phyloP scores from a whole-genome alignment of 2,329 filamentous ascomycete genomes.

The Phialophora tarda region DNA sequence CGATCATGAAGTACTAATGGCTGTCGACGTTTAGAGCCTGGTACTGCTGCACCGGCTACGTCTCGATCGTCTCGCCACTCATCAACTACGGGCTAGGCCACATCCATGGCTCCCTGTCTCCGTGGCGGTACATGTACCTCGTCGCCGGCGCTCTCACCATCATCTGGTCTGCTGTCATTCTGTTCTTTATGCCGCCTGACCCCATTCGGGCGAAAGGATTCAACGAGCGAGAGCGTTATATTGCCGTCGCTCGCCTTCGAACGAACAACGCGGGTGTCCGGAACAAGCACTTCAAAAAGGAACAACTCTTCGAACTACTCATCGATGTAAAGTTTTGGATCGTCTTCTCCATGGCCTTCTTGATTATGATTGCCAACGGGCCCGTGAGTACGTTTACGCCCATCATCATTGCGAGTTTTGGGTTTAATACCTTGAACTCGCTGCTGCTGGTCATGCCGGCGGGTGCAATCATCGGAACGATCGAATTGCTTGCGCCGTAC shows the following conservation, averaged over 20 bases:
- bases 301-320: conserved; percentile 63
- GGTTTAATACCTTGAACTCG: conserved; percentile 66
- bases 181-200: conserved; percentile 69
- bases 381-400: conserved; percentile 70
- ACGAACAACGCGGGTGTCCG: conserved; percentile 68
- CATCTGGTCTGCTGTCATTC: conserved; percentile 60
- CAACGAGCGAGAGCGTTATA: conserved; percentile 64
- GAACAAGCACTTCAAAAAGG: conserved; percentile 64
- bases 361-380: conserved; percentile 71
- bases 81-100: conserved; percentile 72
- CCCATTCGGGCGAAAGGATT: conserved; percentile 73
- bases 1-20: not conserved
- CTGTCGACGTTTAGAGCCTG: conserved; percentile 14
- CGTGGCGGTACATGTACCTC: conserved; percentile 75
- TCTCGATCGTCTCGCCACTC: conserved; percentile 55
- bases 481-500: conserved; percentile 50
- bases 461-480: conserved; percentile 47
- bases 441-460: conserved; percentile 65
- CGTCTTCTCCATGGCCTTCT: conserved; percentile 68
- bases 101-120: conserved; percentile 59
- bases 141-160: conserved; percentile 68
- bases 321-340: conserved; percentile 67
- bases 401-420: conserved; percentile 73
- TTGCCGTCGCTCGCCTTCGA: conserved; percentile 68
- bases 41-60: conserved; percentile 49